phyloP scores from a whole-genome alignment of 495 filamentous ascomycete species.

The Tuber magnatum region DNA sequence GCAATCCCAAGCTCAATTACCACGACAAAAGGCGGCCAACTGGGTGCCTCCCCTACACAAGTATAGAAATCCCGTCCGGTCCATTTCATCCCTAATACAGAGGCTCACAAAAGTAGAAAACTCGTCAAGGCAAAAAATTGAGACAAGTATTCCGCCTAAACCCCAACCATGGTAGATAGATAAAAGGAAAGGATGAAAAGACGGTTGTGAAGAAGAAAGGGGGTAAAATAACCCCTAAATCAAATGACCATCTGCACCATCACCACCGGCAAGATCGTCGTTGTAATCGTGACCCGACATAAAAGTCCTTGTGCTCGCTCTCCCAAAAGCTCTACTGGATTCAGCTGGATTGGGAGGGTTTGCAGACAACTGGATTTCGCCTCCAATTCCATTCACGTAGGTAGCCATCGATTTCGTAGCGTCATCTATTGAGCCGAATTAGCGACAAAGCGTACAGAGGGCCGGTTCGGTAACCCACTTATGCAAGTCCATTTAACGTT shows the following conservation, averaged over 20 bases:
- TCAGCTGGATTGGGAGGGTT: neutral
- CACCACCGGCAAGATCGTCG: neutral
- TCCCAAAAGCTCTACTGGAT: neutral
- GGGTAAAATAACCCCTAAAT: neutral
- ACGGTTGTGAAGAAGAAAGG: neutral
- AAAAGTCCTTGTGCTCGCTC: neutral
- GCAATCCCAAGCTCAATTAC: neutral
- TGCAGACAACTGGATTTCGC: neutral
- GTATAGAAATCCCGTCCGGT: neutral
- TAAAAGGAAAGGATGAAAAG: neutral
- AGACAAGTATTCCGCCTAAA: neutral
- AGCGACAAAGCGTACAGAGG: neutral
- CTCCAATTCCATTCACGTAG: neutral
- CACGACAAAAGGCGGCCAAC: neutral
- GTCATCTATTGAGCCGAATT: neutral
- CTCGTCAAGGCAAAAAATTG: neutral
- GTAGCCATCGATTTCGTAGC: neutral
- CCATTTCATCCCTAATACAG: neutral
- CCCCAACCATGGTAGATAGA: neutral
- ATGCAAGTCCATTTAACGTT: conserved; percentile 28
- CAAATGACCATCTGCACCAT: neutral
- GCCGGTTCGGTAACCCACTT: conserved; percentile 16
- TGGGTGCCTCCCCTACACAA: neutral
- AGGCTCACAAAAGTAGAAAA: neutral
- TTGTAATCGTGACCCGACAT: conserved; percentile 1